phyloP scores from a whole-genome alignment of 768 basidiomycete genomes.

The Gyrodon lividus region DNA sequence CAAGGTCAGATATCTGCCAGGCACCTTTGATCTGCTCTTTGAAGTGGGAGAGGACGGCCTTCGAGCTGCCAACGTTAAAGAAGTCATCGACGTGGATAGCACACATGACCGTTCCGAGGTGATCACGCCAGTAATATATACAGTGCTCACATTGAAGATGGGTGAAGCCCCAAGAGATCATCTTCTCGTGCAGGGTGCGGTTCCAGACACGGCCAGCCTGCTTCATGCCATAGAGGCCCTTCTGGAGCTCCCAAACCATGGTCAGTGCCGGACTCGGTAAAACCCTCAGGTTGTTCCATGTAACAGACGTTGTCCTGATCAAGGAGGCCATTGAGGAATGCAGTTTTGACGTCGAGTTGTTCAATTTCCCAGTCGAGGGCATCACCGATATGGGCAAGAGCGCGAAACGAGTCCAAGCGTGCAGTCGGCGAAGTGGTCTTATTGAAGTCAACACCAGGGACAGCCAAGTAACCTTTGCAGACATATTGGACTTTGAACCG shows the following conservation, averaged over 20 bases:
- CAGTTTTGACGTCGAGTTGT: slow-evolving; percentile 41
- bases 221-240: slow-evolving; percentile 30
- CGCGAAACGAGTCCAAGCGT: slow-evolving; percentile 37
- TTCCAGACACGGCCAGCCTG: slow-evolving; percentile 37
- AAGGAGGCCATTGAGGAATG: slow-evolving; percentile 37
- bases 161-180: slow-evolving; percentile 33
- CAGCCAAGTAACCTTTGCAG: slow-evolving; percentile 41
- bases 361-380: slow-evolving; percentile 35
- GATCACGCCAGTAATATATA: slow-evolving; percentile 26
- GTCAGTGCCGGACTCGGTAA: slow-evolving; percentile 14
- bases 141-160: slow-evolving; percentile 31
- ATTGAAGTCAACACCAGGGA: slow-evolving; percentile 41
- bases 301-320: slow-evolving; percentile 30
- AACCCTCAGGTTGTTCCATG: slow-evolving; percentile 36
- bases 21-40: slow-evolving; percentile 25
- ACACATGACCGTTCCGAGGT: slow-evolving; percentile 23
- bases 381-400: slow-evolving; percentile 38
- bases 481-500: slow-evolving; percentile 41
- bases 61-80: slow-evolving; percentile 12
- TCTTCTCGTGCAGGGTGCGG: slow-evolving; percentile 26
- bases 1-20: slow-evolving; percentile 37
- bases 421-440: slow-evolving; percentile 42
- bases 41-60: slow-evolving; percentile 20
- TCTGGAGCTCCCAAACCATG: slow-evolving; percentile 16
- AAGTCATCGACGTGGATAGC: slow-evolving; percentile 39